Conservation (phyloP, 106 monocot species). For the Cymbidium sinense region DNA sequence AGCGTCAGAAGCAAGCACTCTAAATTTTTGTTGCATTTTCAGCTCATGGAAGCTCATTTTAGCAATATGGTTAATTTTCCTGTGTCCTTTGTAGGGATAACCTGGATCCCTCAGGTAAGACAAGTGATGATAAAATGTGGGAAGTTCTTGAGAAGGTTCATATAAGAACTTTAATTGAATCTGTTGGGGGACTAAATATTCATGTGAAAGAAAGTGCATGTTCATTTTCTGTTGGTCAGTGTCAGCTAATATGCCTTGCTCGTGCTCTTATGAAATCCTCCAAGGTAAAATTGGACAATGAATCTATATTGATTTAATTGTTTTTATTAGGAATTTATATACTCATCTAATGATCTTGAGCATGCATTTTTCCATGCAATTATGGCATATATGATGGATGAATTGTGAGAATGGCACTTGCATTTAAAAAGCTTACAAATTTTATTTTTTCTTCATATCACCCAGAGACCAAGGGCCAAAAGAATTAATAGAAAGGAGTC, state of each 20-base stretch:
- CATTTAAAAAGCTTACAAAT: neutral
- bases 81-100: constrained; percentile 48
- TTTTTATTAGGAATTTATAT: neutral
- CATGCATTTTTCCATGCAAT: neutral
- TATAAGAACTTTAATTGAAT: constrained; percentile 60
- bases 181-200: constrained; percentile 72
- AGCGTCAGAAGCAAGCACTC: neutral
- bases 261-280: constrained; percentile 84
- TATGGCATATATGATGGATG: neutral
- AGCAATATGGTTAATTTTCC: neutral
- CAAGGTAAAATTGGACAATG: constrained; percentile 48
- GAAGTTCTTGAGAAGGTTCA: constrained; percentile 74
- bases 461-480: too few relatives aligned
- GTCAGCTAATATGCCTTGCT: constrained; percentile 90
- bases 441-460: too few relatives aligned
- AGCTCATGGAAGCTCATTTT: neutral
- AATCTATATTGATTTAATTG: neutral
- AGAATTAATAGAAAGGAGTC: too few relatives aligned
- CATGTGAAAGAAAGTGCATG: constrained; percentile 58
- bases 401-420: neutral
- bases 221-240: constrained; percentile 85
- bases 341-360: neutral
- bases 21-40: neutral
- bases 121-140: constrained; percentile 66
- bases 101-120: constrained; percentile 70